These are phyloP conservation scores for Colletotrichum zoysiae DNA, from an alignment of 2,329 filamentous ascomycete species.

Conservation along the genomic window DNA sequence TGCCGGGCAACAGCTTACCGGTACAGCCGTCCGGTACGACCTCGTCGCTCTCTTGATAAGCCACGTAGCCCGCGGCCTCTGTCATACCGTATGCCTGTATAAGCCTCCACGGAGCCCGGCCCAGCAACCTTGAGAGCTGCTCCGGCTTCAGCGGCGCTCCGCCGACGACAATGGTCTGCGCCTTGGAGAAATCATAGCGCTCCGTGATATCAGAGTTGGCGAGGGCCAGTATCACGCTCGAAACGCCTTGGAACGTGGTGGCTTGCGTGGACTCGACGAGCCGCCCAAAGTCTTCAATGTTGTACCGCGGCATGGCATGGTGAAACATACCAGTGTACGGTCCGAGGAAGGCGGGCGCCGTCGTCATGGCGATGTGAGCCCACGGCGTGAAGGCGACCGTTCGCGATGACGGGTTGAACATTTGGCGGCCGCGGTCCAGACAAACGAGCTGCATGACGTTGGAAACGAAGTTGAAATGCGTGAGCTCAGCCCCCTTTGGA, in stretches of 20 bases:
- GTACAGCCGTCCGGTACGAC: conserved; percentile 50
- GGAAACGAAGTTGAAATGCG: conserved; percentile 84
- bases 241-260: conserved; percentile 56
- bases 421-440: conserved; percentile 48
- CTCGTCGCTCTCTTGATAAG: conserved; percentile 54
- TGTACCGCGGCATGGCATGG: conserved; percentile 57
- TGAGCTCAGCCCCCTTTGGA: conserved; percentile 91
- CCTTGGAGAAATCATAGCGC: conserved; percentile 53
- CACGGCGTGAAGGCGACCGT: conserved; percentile 59
- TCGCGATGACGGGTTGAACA: conserved; percentile 51
- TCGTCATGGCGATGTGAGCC: conserved; percentile 59
- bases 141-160: conserved; percentile 52
- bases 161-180: conserved; percentile 53
- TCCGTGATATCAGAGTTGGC: conserved; percentile 52
- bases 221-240: conserved; percentile 54
- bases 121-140: conserved; percentile 49
- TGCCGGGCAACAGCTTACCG: conserved; percentile 53
- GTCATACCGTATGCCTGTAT: conserved; percentile 61
- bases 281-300: conserved; percentile 51
- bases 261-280: conserved; percentile 53
- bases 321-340: conserved; percentile 59
- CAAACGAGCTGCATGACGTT: conserved; percentile 65
- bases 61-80: conserved; percentile 58
- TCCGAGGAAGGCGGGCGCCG: conserved; percentile 58
- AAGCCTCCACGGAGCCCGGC: conserved; percentile 53